Evolutionary conservation across 192 early-diverging fungal species (phyloP).

Genomic region (Geranomyces michiganensis): DNA sequence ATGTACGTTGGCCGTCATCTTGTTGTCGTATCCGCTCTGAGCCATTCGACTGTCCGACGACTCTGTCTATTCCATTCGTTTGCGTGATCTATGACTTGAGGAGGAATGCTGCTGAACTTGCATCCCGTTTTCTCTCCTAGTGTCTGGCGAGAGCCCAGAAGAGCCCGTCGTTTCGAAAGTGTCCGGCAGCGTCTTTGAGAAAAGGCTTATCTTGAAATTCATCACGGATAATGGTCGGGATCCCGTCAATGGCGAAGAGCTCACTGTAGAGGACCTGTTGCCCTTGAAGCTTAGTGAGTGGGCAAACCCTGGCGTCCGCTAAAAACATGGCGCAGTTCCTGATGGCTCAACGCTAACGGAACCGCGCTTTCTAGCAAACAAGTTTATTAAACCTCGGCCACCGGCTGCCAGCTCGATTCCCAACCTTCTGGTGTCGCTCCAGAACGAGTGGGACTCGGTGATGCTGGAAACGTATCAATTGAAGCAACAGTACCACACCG

Average conservation of each 20-base stretch:
- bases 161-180: conserved; percentile 88
- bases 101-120: too few species aligned
- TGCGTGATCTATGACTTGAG: too few species aligned
- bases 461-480: conserved; percentile 93
- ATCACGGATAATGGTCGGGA: conserved; percentile 80
- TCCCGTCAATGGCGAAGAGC: conserved; percentile 76
- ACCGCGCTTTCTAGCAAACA: conserved; percentile 22
- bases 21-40: too few species aligned
- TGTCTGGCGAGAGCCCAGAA: conserved; percentile 86
- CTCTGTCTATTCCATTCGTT: conserved; percentile 20
- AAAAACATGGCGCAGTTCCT: too few species aligned
- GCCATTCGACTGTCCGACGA: too few species aligned
- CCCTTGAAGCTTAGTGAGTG: conserved; percentile 60
- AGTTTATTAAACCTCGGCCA: conserved; percentile 81
- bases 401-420: conserved; percentile 92
- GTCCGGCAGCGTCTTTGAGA: conserved; percentile 87
- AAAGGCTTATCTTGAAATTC: conserved; percentile 83
- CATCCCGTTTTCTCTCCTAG: conserved; percentile 46
- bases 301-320: background rate
- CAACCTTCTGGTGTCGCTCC: conserved; percentile 80
- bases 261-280: conserved; percentile 73
- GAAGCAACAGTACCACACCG: conserved; percentile 88
- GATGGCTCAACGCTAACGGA: background rate
- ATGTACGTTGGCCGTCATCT: conserved; percentile 15
- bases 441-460: conserved; percentile 96